Base-by-base conservation (phyloP, 116 monocot genomes). In the Dioscorea cayenensis region DNA sequence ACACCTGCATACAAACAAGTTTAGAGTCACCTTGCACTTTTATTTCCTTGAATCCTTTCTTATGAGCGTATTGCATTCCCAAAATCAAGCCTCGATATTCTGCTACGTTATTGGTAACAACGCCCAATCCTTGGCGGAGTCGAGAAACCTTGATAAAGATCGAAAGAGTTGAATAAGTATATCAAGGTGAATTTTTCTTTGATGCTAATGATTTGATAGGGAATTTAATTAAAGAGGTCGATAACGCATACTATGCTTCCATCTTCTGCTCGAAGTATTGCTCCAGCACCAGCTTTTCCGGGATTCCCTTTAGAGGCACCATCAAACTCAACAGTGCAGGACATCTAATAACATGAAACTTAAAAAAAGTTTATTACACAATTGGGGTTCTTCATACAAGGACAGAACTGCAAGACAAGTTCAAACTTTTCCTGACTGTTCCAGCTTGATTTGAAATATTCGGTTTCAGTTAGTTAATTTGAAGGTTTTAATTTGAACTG, bases 261-360 rank as follows among this genome's bases (percentile, higher is more conserved):
- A 77, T 86, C 86, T 75, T 70, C 83, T 64, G 37, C 74, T 17
- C 83, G 74, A n/a, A 86, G 28, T 43, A 86, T 55, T 63, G 80
- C 86, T 43, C 80, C 86, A 37, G 86, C 86, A 77, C 74, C 84
- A 74, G 80, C 70, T 75, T 73, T 76, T 20, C 84, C 84, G 51
- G 84, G 84, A 64, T 84, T 84, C 51, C 84, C 84, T 70, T 79
- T 84, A 52, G 84, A 84, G 21, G 84, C 80, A 67, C 84, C 84
- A 74, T 84, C 84, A 80, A 84, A 84, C 72, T 84, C 80, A 59
- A 84, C 19, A 67, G 74, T 71, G 66, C 80, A 84, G 7, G 74
- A 74, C 27, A 65, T 65, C 84, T 80, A 69, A 5, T 80, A 69
- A 5, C 73, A 14, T 67, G 20, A 11, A 7, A 48, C 36, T n/a